Evolutionary conservation across 1,139 yeast species (phyloP), one percentile per base, ranked within the genome.

Genomic region (Diutina neorugosa): DNA sequence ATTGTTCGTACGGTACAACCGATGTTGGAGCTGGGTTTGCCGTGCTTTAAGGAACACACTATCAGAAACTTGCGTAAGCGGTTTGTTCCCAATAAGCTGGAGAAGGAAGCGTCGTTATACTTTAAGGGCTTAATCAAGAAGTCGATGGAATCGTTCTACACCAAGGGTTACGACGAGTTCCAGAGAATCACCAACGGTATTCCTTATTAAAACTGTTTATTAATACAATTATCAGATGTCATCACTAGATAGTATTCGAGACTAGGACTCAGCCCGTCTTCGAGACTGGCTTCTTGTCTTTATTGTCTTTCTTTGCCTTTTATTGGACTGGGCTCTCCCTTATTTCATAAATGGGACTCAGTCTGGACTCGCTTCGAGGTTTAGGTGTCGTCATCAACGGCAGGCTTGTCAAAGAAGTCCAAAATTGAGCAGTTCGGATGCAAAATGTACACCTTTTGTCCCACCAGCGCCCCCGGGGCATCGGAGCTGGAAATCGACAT

Each of bases 81-180:
- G 59, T 93, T 94, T 71, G 96, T 80, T 43, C 87, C 96, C 43
- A 75, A 78, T 34, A 89, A 85, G 67, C 70, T 80, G 41, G 98
- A 93, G 57, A 84, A 81, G 55, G 97, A 93, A 53, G 97, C 98
- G 5, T 89, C 96, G 14, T 64, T 74, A 50, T 80, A 77, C 62
- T 86, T 94, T 82, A 77, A 87, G 58, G 77, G 82, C 1, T 78
- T 94, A 68, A 84, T 94, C 57, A 77, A 74, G 59, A 86, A 85
- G 71, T 84, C 95, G 56, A 86, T 83, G 71, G 98, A 91, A 66
- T 86, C 96, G 69, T 72, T 82, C 62, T 89, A 84, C 64, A 93
- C 98, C 47, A 86, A 85, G 67, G 98, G 97, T 21, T 94, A 94
- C 66, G 99, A 94, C 65, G 97, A 91, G 70, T 94, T 94, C 81